Conservation (phyloP, 2,329 filamentous ascomycete species). For the Claviceps monticola region DNA sequence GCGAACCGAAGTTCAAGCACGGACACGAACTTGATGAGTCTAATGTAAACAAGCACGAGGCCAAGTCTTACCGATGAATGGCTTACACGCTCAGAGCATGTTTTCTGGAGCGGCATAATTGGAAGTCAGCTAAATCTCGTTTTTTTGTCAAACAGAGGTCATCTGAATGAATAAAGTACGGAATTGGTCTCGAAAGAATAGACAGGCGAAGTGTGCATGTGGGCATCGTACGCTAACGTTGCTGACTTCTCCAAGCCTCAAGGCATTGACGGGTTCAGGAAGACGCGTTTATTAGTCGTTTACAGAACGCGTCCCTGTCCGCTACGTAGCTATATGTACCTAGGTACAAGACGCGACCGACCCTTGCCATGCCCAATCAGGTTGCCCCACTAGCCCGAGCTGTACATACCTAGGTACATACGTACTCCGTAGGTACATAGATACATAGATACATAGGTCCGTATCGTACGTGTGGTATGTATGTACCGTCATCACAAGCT, state of each 20-base stretch:
- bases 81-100: conserved; percentile 24
- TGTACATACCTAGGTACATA: background rate
- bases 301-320: conserved; percentile 3
- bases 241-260: background rate
- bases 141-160: conserved; percentile 6
- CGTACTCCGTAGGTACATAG: too few species aligned
- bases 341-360: background rate
- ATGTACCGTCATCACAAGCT: too few species aligned
- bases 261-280: background rate
- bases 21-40: background rate
- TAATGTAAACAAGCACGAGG: background rate
- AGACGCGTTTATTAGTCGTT: conserved; percentile 3
- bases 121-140: background rate
- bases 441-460: too few species aligned
- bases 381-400: background rate
- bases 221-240: conserved; percentile 3
- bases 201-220: background rate
- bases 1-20: background rate
- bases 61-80: conserved; percentile 18
- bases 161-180: conserved; percentile 2
- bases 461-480: too few species aligned
- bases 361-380: background rate
- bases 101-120: conserved; percentile 27
- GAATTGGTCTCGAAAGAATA: background rate
- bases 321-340: conserved; percentile 5